Percentiles rank a stretch among this genome's conserved stretches.
Evolutionary conservation across 257 asterid species (phyloP).

Genomic region (Penstemon newberryi): DNA sequence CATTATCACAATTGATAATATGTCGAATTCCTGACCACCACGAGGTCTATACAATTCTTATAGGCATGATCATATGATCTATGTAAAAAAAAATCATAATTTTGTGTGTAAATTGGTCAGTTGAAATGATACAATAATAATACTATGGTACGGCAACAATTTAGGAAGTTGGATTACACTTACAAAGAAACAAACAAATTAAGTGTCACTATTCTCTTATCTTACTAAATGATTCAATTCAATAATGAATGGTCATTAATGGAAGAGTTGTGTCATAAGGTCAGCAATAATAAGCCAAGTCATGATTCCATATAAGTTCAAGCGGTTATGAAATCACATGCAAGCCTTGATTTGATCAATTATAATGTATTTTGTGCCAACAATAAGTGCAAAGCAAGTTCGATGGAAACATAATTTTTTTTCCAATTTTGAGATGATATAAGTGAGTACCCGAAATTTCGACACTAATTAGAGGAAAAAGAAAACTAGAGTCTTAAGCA

Average conservation of each 20-base stretch:
- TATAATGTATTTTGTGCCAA: slow-evolving; percentile 34
- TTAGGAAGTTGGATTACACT: no score
- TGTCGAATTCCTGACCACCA: no score
- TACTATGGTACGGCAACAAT: no score
- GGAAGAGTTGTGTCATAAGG: slow-evolving; percentile 6
- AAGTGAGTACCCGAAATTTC: not conserved
- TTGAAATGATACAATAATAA: no score
- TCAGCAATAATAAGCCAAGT: slow-evolving; percentile 6
- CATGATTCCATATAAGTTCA: slow-evolving; percentile 29
- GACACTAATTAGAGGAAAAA: not conserved
- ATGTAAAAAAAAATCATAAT: no score
- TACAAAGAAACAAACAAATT: no score
- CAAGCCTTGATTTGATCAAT: slow-evolving; percentile 9
- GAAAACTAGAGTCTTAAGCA: not conserved
- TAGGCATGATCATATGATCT: no score
- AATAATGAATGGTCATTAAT: slow-evolving; percentile 26
- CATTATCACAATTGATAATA: no score
- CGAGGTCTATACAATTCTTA: no score
- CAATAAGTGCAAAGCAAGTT: slow-evolving; percentile 26
- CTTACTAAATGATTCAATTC: slow-evolving; percentile 12
- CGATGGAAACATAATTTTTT: slow-evolving; percentile 9
- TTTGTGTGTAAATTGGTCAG: no score
- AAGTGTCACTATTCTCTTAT: no score
- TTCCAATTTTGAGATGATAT: not conserved
- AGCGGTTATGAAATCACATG: slow-evolving; percentile 35